Evolutionary conservation across 768 basidiomycete genomes (phyloP), one percentile per base, ranked within the genome.

Genomic region (Calocera viscosa): DNA sequence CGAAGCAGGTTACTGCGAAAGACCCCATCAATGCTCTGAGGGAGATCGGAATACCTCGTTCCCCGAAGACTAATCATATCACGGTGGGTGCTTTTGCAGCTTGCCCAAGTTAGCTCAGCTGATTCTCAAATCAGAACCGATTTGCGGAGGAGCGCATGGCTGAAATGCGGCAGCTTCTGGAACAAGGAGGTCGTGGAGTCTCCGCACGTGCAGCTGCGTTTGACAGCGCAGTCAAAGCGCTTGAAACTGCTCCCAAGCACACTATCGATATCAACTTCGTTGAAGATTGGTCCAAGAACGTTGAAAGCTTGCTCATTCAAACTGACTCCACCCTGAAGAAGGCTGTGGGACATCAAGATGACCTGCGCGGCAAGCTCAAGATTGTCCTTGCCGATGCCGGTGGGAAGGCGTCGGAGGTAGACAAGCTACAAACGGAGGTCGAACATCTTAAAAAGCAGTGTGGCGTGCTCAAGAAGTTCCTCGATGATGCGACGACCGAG

Each of bases 91-190:
- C 16, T 8, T n/a, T 24, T 10, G 10, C 41, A 22, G n/a, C 10
- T 64, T 19, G 35, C 43, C 40, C n/a, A 19, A 24, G 26, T n/a
- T 30, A 1, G 38, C 53, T n/a, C 82, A 85, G 22, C 3, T 65
- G 14, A 65, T 65, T 47, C 22, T 43, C 40, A 26, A 38, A 68
- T 2, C 70, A 92, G 90, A 88, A 83, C 14, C 85, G 77, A 72
- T 90, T 86, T 66, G 89, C 90, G 38, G 86, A 85, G 70, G 86
- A 86, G 38, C 84, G 91, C 26, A 81, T 91, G 80, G 85, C 90
- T 71, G 91, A 93, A 74, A 90, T 93, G 90, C 82, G 86, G 41
- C 83, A 83, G 69, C 78, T 90, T 66, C 90, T 93, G 67, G 77
- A 79, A 39, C 82, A 79, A 68, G 79, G 90, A 70, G 80, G 83